These are phyloP conservation scores for Lactarius trivialis DNA, from an alignment of 768 basidiomycete genomes.

Conservation along the genomic window DNA sequence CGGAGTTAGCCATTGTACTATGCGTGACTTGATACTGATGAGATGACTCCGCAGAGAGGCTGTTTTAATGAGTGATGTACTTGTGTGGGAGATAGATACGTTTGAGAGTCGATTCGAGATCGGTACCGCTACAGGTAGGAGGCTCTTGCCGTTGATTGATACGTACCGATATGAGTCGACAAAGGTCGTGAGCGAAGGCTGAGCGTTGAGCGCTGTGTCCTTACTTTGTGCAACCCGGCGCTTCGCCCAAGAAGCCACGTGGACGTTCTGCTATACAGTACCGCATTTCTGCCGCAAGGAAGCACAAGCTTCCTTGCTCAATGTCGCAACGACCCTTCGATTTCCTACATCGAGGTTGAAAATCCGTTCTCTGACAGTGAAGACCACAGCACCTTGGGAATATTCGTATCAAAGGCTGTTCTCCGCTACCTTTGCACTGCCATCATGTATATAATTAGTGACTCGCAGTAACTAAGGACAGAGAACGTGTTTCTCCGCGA, in stretches of 20 bases:
- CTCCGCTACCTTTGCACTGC: constrained; percentile 12
- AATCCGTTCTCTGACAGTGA: background rate
- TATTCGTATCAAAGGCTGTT: constrained; percentile 13
- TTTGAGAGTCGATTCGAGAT: background rate
- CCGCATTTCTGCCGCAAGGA: background rate
- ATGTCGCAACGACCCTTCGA: background rate
- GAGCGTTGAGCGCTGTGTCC: background rate
- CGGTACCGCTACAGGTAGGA: background rate
- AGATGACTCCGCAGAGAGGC: background rate
- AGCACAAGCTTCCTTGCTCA: background rate
- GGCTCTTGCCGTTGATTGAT: background rate
- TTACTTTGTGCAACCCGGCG: background rate
- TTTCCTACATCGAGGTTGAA: background rate
- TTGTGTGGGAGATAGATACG: background rate
- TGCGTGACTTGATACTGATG: background rate
- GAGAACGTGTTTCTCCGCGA: background rate
- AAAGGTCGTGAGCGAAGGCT: background rate
- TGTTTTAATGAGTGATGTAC: background rate
- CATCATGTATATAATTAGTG: background rate
- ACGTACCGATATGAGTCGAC: background rate
- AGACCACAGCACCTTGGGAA: constrained; percentile 1
- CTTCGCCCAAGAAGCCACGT: background rate
- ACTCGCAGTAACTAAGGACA: background rate
- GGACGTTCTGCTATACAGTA: background rate
- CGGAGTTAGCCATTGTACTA: background rate